A percentile compares a stretch with the other conserved stretches of the same genome.
phyloP scores from a whole-genome alignment of 257 asterid genomes.

The Asclepias syriaca region DNA sequence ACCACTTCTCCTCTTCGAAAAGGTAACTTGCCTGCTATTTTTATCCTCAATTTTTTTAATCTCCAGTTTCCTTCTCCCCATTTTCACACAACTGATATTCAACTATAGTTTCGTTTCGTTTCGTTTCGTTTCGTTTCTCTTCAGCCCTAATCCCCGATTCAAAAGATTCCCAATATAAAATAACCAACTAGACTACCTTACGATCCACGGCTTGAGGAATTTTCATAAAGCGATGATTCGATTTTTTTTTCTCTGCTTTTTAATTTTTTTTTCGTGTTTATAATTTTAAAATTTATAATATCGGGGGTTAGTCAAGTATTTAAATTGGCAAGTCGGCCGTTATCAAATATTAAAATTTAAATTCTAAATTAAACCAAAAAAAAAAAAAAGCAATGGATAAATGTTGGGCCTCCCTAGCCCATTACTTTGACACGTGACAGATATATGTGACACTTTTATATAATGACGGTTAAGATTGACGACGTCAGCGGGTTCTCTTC shows the following conservation, averaged over 20 bases:
- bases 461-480: neutral
- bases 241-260: neutral
- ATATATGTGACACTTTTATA: neutral
- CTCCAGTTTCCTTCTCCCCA: slow-evolving; percentile 24
- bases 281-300: neutral
- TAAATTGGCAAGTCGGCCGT: neutral
- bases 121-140: neutral
- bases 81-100: neutral
- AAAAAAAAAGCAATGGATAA: neutral
- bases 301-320: neutral
- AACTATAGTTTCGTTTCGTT: neutral
- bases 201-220: neutral
- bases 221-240: neutral
- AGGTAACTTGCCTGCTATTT: slow-evolving; percentile 22
- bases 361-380: too few relatives aligned
- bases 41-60: slow-evolving; percentile 19
- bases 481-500: neutral
- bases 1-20: slow-evolving; percentile 19
- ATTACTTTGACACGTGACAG: neutral
- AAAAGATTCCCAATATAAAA: neutral
- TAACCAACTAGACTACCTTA: neutral
- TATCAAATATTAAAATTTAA: neutral
- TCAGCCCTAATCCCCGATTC: slow-evolving; percentile 1
- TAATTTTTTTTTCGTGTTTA: neutral
- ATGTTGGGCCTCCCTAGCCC: neutral